Evolutionary conservation across 2,329 filamentous ascomycete genomes (phyloP), one percentile per base, ranked within the genome.

Genomic region (Fusarium coffeatum): DNA sequence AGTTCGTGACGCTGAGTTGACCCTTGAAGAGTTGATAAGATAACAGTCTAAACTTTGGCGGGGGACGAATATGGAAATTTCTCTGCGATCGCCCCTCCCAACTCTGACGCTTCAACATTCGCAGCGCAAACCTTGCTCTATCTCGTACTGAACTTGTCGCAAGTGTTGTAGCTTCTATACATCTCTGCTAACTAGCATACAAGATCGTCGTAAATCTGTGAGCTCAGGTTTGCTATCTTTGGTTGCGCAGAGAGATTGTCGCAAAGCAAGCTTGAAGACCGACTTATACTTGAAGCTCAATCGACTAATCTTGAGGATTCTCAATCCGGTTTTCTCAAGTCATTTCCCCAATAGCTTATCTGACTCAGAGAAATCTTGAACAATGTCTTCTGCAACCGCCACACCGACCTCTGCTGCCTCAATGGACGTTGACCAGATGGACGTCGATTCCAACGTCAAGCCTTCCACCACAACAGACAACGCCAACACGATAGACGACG

Each of bases 1-100:
- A 34, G 16, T 27, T 25, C n/a, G 10, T 40, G 16, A 32, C 15
- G 9, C 10, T 30, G 23, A 34, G 34, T 51, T 27, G 46, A 49
- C 37, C 42, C 42, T 49, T 23, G 42, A 57, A 32, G 42, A 22
- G 5, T 22, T 63, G 69, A 72, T 72, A 72, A 72, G 69, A 72
- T 72, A 72, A 72, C 59, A 34, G 22, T 66, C 54, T 28, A 62
- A 58, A 69, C 25, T 72, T 70, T 72, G 68, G 69, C 69, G 68
- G 68, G 68, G 69, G 61, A 72, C 69, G 55, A 71, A 25, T 42
- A 53, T 57, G 61, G 61, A 72, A 72, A 68, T 72, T 72, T 72
- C 69, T 72, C 66, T 42, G 41, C 25, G 28, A 54, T 41, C 50
- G 49, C 61, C 59, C 63, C 71, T 64, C 68, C 50, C 30, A 56